These are phyloP conservation scores for Iris macrosiphon DNA, from an alignment of 106 monocot genomes.

Conservation along the genomic window DNA sequence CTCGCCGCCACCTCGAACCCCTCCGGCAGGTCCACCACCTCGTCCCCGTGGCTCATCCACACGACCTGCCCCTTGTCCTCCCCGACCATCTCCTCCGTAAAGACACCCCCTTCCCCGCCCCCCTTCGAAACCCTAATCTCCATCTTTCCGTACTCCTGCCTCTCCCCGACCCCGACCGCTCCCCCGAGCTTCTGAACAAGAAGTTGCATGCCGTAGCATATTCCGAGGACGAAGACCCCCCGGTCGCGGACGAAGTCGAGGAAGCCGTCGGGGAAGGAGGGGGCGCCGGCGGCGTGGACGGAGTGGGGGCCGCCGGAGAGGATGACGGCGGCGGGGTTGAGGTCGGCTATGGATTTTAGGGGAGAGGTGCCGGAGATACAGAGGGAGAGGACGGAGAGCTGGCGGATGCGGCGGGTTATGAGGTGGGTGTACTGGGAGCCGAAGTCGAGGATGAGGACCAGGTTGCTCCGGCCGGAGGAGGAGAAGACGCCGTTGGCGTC, in stretches of 20 bases:
- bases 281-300: constrained; percentile 63
- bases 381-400: constrained; percentile 76
- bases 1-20: constrained; percentile 75
- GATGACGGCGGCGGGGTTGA: constrained; percentile 54
- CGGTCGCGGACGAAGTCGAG: constrained; percentile 55
- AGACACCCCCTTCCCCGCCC: constrained; percentile 30
- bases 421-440: constrained; percentile 98
- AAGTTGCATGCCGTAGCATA: constrained; percentile 98
- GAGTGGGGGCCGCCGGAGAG: constrained; percentile 98
- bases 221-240: constrained; percentile 62
- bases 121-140: constrained; percentile 40
- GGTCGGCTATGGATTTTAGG: constrained; percentile 32
- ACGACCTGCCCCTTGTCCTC: constrained; percentile 51
- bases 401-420: constrained; percentile 90
- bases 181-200: constrained; percentile 90
- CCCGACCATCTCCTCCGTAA: constrained; percentile 20
- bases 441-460: constrained; percentile 87
- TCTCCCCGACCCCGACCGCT: constrained; percentile 55
- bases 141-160: constrained; percentile 97
- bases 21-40: constrained; percentile 64
- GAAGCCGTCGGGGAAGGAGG: constrained; percentile 83
- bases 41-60: constrained; percentile 99
- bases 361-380: constrained; percentile 82
- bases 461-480: constrained; percentile 30
- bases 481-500: constrained; percentile 3